phyloP scores from a whole-genome alignment of 441 rosid genomes.

The Hura crepitans region DNA sequence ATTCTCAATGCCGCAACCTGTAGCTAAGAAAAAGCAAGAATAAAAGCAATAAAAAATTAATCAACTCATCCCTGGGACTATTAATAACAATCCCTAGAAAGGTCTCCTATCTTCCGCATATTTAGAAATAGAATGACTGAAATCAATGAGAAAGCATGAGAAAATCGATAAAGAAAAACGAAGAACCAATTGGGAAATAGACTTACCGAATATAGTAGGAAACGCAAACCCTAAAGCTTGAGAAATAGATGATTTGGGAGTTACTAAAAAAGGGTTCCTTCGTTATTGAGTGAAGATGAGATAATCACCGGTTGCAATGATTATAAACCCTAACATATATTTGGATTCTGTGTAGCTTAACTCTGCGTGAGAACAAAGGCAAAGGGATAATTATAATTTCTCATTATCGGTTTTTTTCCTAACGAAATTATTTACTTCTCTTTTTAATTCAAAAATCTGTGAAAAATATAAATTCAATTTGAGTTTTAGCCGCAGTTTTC shows the following conservation, averaged over 20 bases:
- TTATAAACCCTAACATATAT: neutral
- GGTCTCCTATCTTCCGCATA: neutral
- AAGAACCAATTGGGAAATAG: neutral
- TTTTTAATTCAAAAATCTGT: too few relatives aligned
- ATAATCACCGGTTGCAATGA: neutral
- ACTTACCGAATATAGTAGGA: neutral
- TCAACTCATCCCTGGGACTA: neutral
- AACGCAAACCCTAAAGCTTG: neutral
- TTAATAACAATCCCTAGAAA: neutral
- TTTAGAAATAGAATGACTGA: neutral
- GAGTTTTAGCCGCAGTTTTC: too few relatives aligned
- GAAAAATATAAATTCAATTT: too few relatives aligned
- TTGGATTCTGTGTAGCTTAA: neutral
- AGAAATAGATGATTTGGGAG: neutral
- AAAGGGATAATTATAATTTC: neutral
- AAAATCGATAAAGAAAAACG: neutral
- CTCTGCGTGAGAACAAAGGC: constrained; percentile 11
- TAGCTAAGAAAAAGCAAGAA: neutral
- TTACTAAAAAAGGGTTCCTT: neutral
- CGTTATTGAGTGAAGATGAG: neutral
- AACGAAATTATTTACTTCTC: too few relatives aligned
- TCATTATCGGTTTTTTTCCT: neutral
- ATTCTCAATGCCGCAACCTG: neutral
- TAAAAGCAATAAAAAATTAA: neutral
- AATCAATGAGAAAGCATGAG: neutral